Conservation (phyloP, 257 asterid genomes). For the Cruciata laevipes region DNA sequence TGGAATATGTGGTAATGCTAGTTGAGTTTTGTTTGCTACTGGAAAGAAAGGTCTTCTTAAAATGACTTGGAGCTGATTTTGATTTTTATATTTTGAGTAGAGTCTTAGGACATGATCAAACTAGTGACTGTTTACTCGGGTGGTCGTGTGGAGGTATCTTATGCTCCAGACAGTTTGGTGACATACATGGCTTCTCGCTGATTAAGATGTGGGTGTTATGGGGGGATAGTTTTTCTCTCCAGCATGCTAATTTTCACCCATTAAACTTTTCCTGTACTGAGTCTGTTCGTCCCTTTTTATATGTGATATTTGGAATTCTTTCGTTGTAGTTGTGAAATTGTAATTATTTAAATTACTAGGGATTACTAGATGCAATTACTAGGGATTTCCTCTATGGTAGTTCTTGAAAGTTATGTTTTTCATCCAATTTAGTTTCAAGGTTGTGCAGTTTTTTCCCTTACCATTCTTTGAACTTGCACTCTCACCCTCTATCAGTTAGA, state of each 20-base stretch:
- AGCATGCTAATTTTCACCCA: slow-evolving; percentile 1
- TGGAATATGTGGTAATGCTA: too few relatives aligned
- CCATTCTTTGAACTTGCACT: neutral
- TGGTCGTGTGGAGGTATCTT: neutral
- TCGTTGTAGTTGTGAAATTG: neutral
- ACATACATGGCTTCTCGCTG: neutral
- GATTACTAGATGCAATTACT: neutral
- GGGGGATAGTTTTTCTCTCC: neutral
- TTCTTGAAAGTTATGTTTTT: neutral
- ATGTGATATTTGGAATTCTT: neutral
- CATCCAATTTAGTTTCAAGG: neutral
- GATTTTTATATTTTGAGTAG: neutral
- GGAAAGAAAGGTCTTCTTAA: neutral
- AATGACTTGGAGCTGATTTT: neutral
- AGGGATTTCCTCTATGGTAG: neutral
- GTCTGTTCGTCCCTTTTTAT: neutral
- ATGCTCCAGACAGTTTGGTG: neutral
- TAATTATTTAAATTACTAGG: neutral
- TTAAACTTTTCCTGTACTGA: neutral
- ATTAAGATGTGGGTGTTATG: neutral
- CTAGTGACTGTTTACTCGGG: neutral
- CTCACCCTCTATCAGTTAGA: neutral
- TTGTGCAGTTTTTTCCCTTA: neutral
- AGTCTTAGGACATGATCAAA: neutral
- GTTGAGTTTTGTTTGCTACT: neutral